Conservation (phyloP, 1,284 basidiomycete species). For the Takashimella koratensis region DNA sequence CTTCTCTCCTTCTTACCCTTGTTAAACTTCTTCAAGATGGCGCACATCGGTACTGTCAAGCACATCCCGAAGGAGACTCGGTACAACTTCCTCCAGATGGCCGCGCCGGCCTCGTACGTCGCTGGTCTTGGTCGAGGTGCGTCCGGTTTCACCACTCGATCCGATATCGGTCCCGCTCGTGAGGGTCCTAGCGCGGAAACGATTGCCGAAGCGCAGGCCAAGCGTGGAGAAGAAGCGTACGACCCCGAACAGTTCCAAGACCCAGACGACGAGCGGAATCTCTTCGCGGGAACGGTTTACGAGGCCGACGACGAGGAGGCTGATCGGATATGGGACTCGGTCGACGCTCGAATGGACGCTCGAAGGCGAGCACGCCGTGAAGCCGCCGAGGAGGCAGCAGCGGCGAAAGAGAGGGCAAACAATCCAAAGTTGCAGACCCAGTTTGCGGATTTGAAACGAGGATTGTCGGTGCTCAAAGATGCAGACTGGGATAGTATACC, state of each 20-base stretch:
- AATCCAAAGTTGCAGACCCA: slow-evolving; percentile 55
- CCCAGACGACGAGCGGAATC: slow-evolving; percentile 93
- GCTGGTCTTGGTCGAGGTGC: slow-evolving; percentile 96
- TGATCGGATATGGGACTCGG: slow-evolving; percentile 86
- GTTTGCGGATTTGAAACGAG: slow-evolving; percentile 92
- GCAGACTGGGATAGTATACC: slow-evolving; percentile 92
- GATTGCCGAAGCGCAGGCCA: slow-evolving; percentile 76
- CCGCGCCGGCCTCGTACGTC: slow-evolving; percentile 88
- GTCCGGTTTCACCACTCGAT: slow-evolving; percentile 96
- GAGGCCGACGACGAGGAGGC: slow-evolving; percentile 98
- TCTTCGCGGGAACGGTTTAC: slow-evolving; percentile 93
- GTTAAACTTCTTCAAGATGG: slow-evolving; percentile 26
- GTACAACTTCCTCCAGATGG: slow-evolving; percentile 52
- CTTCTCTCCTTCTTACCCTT: neutral
- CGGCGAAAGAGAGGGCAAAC: slow-evolving; percentile 44
- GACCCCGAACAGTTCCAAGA: slow-evolving; percentile 86
- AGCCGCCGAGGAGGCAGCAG: slow-evolving; percentile 43
- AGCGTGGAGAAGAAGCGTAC: slow-evolving; percentile 80
- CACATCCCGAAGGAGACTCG: slow-evolving; percentile 45
- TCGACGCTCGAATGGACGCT: slow-evolving; percentile 87
- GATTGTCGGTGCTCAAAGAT: slow-evolving; percentile 78
- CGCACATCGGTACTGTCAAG: slow-evolving; percentile 43
- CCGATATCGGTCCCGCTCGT: slow-evolving; percentile 96
- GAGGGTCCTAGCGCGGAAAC: slow-evolving; percentile 87
- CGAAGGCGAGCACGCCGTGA: slow-evolving; percentile 69